Evolutionary conservation across 2,329 filamentous ascomycete genomes (phyloP).

Genomic region (Ceratocystis destructans): DNA sequence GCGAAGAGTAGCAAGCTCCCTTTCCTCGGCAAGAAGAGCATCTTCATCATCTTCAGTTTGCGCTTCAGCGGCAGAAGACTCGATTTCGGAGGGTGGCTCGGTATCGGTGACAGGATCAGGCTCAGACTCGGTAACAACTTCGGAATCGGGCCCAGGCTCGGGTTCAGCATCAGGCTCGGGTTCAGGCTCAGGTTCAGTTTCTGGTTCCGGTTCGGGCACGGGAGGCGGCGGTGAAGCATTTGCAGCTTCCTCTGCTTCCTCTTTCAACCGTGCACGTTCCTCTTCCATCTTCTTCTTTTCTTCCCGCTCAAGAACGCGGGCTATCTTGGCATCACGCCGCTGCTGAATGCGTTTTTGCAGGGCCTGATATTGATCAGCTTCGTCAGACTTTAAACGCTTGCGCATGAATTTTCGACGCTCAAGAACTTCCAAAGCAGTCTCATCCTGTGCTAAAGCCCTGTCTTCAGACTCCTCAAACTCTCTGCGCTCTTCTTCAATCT

Average conservation of each 20-base stretch:
- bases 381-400: not conserved
- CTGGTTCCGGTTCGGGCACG: constrained; percentile 14
- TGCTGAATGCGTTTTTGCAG: not conserved
- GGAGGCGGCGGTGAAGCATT: constrained; percentile 8
- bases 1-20: constrained; percentile 11
- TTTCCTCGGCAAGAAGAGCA: constrained; percentile 7
- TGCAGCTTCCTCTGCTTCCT: constrained; percentile 1
- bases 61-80: constrained; percentile 17
- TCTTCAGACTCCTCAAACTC: constrained; percentile 12
- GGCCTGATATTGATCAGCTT: not conserved
- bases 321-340: constrained; percentile 1
- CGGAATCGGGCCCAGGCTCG: constrained; percentile 15
- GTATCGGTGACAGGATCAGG: constrained; percentile 18
- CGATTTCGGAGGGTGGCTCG: constrained; percentile 18
- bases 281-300: constrained; percentile 10
- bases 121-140: constrained; percentile 16
- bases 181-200: constrained; percentile 15
- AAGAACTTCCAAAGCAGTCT: not conserved
- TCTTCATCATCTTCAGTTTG: constrained; percentile 18
- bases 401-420: constrained; percentile 12
- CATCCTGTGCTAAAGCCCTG: not conserved
- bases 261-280: not conserved
- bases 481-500: constrained; percentile 11
- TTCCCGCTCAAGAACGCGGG: not conserved
- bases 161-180: constrained; percentile 13